Base-by-base conservation (phyloP, 2,329 filamentous ascomycete genomes). In the Microdochium nivale region DNA sequence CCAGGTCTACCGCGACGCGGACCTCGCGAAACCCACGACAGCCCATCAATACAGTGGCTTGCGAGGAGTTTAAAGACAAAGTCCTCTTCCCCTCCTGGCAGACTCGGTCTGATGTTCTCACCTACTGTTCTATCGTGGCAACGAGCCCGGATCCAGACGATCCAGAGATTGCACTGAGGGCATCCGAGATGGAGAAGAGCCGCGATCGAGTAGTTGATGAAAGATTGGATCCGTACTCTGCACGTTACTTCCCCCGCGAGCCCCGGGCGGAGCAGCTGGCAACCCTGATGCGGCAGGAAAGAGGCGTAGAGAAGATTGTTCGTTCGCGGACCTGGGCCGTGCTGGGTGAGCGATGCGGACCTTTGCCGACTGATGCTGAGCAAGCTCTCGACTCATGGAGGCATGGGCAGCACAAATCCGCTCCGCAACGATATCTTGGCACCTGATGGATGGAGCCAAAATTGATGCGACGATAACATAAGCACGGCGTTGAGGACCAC, bases 21-120 rank as follows among this genome's bases (percentile, higher is more conserved):
- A 73, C 75, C 24, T 73, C 80, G 2, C 71, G 76, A 40, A 70
- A 80, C 0, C 60, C 72, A 5, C 69, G 72, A 3, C 73, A 71
- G 33, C 72, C 76, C 37, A 83, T 94, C 53, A 78, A 86, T 13
- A 60, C 78, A 0, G 59, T 71, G 2, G 74, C 86, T 25, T 96
- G 92, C 64, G 72, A 76, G 40, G 64, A 65, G 0, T 97, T 97
- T 69, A 88, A 89, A 58, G 74, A 89, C 13, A 75, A 81, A 24
- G 82, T 95, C 1, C 71, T 99, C 2, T 96, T 96, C 60, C 89
- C 90, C 0, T 87, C 87, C 25, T 99, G 94, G 94, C 84, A 92
- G 60, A 77, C 80, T 3, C 81, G 94, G 35, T 85, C 86, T 16
- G 86, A 95, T 62, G 86, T 96, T 1, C 73, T 97, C 51, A 87